Conservation (phyloP, 352 stramenopile species). For the Globisporangium radiosum region DNA sequence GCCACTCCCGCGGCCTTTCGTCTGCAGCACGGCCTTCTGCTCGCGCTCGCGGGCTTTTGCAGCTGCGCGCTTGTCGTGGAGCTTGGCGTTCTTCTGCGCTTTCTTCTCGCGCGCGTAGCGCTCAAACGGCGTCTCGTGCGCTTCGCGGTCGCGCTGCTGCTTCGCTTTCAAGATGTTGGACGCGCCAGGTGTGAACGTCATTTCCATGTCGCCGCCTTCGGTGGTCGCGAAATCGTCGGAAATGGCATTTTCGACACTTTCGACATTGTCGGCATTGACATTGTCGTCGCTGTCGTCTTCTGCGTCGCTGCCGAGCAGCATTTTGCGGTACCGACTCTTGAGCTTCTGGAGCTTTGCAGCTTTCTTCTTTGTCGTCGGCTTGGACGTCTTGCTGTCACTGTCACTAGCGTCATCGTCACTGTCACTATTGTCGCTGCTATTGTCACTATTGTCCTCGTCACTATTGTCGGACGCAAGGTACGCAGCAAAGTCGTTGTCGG, state of each 20-base stretch:
- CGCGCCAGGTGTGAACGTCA: conserved; percentile 72
- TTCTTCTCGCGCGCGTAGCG: conserved; percentile 83
- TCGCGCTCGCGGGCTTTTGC: conserved; percentile 61
- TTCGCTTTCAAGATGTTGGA: conserved; percentile 68
- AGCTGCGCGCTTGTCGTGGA: conserved; percentile 62
- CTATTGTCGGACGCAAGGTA: conserved; percentile 90
- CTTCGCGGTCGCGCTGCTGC: conserved; percentile 67
- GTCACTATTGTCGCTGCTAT: conserved; percentile 33
- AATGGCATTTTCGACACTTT: conserved; percentile 11
- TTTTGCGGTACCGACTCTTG: conserved; percentile 75
- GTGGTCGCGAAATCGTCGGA: conserved; percentile 4
- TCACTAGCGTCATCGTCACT: conserved; percentile 19
- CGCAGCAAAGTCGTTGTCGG: conserved; percentile 91
- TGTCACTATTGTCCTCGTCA: conserved; percentile 44
- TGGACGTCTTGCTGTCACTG: conserved; percentile 4
- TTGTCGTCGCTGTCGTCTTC: conserved; percentile 53
- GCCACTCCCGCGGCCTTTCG: conserved; percentile 30
- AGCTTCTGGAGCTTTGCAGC: conserved; percentile 68
- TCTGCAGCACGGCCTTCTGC: conserved; percentile 62
- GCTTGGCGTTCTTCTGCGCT: conserved; percentile 78
- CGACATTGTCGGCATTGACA: conserved; percentile 11
- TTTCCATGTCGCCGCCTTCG: conserved; percentile 68
- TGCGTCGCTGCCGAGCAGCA: conserved; percentile 65
- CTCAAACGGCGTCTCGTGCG: conserved; percentile 80
- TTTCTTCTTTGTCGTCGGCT: conserved; percentile 39